Percentiles rank a stretch among this genome's conserved stretches.
phyloP scores from a whole-genome alignment of 2,329 filamentous ascomycete species.

The Alternaria gansuensis region DNA sequence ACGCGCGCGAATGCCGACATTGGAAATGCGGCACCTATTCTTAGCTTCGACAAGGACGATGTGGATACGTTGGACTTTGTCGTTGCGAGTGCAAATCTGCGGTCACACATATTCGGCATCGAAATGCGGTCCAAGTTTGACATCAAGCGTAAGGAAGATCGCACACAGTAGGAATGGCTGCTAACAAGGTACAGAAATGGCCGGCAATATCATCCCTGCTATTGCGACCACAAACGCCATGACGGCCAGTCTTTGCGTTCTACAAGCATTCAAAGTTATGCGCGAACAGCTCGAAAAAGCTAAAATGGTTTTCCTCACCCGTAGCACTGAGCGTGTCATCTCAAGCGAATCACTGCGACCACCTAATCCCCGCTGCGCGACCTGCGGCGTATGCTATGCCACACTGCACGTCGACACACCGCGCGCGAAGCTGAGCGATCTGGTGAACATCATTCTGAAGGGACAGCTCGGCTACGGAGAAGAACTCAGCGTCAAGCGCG shows the following conservation, averaged over 20 bases:
- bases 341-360: slow-evolving; percentile 63
- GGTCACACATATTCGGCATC: slow-evolving; percentile 89
- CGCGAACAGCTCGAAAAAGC: slow-evolving; percentile 71
- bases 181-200: slow-evolving; percentile 73
- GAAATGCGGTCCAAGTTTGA: slow-evolving; percentile 91
- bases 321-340: slow-evolving; percentile 67
- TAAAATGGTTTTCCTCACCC: slow-evolving; percentile 87
- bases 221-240: slow-evolving; percentile 99
- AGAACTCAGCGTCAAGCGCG: slow-evolving; percentile 80
- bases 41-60: slow-evolving; percentile 97
- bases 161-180: background rate
- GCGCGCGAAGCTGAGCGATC: slow-evolving; percentile 76
- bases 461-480: slow-evolving; percentile 77
- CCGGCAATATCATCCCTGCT: slow-evolving; percentile 97
- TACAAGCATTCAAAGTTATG: slow-evolving; percentile 92
- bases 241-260: slow-evolving; percentile 88
- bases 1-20: slow-evolving; percentile 66
- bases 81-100: slow-evolving; percentile 85
- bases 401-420: slow-evolving; percentile 73
- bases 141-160: slow-evolving; percentile 72
- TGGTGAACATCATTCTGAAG: slow-evolving; percentile 79
- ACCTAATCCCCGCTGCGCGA: slow-evolving; percentile 83
- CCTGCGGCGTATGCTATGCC: slow-evolving; percentile 79
- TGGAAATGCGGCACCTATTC: slow-evolving; percentile 62
- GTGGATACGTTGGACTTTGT: slow-evolving; percentile 95